phyloP scores from a whole-genome alignment of 768 basidiomycete species.

The Phanerochaete sordida region DNA sequence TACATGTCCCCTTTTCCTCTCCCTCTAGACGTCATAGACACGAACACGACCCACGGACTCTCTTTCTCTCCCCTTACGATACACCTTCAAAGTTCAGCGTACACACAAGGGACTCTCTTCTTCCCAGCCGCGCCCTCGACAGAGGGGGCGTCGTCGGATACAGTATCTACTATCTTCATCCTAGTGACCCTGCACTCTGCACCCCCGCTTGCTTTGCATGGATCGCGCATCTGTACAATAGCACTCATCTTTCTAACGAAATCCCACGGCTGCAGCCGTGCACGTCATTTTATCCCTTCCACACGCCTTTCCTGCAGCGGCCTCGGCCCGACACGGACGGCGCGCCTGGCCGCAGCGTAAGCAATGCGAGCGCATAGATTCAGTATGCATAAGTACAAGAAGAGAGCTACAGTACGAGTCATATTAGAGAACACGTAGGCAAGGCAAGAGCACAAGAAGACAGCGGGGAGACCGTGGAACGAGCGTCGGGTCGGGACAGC shows the following conservation, averaged over 20 bases:
- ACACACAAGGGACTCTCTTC: neutral
- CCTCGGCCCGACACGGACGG: too few relatives aligned
- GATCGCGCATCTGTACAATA: neutral
- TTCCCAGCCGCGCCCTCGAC: neutral
- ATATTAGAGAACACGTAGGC: too few relatives aligned
- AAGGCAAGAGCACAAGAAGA: too few relatives aligned
- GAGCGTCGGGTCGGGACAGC: too few relatives aligned
- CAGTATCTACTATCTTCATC: neutral
- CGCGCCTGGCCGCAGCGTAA: too few relatives aligned
- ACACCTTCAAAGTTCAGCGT: neutral
- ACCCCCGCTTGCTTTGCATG: neutral
- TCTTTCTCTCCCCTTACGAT: neutral
- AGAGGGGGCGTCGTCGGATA: neutral
- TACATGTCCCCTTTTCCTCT: neutral
- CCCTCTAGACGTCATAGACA: conserved; percentile 1
- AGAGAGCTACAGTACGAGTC: too few relatives aligned
- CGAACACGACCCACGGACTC: neutral
- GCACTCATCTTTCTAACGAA: neutral
- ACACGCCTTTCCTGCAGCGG: too few relatives aligned
- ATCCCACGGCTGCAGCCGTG: neutral
- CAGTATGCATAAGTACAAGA: too few relatives aligned
- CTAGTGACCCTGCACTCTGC: neutral
- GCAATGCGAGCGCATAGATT: too few relatives aligned
- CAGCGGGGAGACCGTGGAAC: too few relatives aligned
- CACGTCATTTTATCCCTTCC: neutral